Conservation (phyloP, 257 asterid species). For the Ilex asprella region DNA sequence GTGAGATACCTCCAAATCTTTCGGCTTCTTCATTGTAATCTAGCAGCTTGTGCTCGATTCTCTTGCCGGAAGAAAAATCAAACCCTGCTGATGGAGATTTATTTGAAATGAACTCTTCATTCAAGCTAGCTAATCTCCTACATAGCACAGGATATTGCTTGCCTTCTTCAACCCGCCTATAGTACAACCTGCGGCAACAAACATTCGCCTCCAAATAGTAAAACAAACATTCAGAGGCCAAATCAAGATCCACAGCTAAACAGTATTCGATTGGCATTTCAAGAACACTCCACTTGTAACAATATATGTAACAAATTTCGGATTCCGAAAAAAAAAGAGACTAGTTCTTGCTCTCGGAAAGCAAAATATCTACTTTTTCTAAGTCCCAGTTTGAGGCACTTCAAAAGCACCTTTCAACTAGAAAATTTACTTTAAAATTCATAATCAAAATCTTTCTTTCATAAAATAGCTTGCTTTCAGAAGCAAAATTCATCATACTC, state of each 20-base stretch:
- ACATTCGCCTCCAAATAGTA: constrained; percentile 10
- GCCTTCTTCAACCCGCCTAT: constrained; percentile 89
- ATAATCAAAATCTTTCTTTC: not conserved
- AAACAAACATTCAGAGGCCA: constrained; percentile 16
- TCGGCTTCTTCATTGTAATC: constrained; percentile 96
- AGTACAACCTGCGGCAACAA: constrained; percentile 61
- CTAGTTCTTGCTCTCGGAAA: not conserved
- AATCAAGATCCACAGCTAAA: not conserved
- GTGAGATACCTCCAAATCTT: constrained; percentile 62
- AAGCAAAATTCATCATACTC: not conserved
- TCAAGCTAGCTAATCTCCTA: constrained; percentile 71
- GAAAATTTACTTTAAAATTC: no score
- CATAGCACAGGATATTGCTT: constrained; percentile 82
- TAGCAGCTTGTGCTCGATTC: constrained; percentile 84
- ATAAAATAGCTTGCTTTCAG: no score
- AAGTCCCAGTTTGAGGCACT: no score
- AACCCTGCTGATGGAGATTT: constrained; percentile 92
- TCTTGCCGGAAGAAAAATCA: constrained; percentile 83
- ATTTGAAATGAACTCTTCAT: constrained; percentile 76
- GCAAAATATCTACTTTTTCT: not conserved
- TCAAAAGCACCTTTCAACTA: no score
- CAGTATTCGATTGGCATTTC: no score
- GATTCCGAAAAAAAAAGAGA: not conserved
- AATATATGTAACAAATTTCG: not conserved
- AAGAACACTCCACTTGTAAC: not conserved